These are phyloP conservation scores for Cordyceps cateniannulata DNA, from an alignment of 2,329 filamentous ascomycete genomes.

Conservation along the genomic window DNA sequence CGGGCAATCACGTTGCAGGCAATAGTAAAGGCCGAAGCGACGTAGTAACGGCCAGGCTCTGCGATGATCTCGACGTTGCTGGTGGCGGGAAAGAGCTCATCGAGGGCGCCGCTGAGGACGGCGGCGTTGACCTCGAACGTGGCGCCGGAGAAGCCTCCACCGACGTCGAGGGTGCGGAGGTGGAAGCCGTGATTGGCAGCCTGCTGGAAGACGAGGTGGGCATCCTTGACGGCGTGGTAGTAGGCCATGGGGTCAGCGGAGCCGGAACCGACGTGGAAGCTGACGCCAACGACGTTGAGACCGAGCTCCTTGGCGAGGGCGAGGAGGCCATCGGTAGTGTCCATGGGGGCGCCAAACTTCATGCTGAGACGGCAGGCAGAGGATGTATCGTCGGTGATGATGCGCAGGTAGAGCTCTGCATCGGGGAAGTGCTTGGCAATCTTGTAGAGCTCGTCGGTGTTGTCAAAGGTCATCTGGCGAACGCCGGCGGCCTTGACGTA, in stretches of 20 bases:
- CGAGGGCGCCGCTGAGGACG: slow-evolving; percentile 71
- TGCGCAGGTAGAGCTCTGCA: slow-evolving; percentile 88
- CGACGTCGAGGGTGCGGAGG: slow-evolving; percentile 83
- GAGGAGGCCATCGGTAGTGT: slow-evolving; percentile 71
- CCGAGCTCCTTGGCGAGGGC: slow-evolving; percentile 72
- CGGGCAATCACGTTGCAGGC: slow-evolving; percentile 95
- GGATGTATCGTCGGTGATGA: slow-evolving; percentile 91
- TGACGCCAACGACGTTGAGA: slow-evolving; percentile 89
- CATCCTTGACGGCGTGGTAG: slow-evolving; percentile 83
- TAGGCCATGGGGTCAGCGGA: slow-evolving; percentile 91
- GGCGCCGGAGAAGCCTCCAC: slow-evolving; percentile 86
- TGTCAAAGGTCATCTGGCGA: slow-evolving; percentile 99
- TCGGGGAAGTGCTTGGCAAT: slow-evolving; percentile 85
- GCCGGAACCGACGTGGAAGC: slow-evolving; percentile 96
- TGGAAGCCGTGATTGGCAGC: slow-evolving; percentile 69
- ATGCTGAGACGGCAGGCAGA: slow-evolving; percentile 92
- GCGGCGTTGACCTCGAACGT: slow-evolving; percentile 87
- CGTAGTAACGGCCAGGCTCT: slow-evolving; percentile 95
- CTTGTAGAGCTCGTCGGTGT: slow-evolving; percentile 95
- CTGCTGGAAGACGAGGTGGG: slow-evolving; percentile 82
- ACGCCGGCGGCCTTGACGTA: slow-evolving; percentile 80
- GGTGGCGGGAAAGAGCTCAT: slow-evolving; percentile 76
- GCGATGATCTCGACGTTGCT: slow-evolving; percentile 77
- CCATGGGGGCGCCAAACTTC: slow-evolving; percentile 92
- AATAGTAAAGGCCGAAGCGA: slow-evolving; percentile 85